Evolutionary conservation across 768 basidiomycete genomes (phyloP).

Genomic region (Tricholoma sp.): DNA sequence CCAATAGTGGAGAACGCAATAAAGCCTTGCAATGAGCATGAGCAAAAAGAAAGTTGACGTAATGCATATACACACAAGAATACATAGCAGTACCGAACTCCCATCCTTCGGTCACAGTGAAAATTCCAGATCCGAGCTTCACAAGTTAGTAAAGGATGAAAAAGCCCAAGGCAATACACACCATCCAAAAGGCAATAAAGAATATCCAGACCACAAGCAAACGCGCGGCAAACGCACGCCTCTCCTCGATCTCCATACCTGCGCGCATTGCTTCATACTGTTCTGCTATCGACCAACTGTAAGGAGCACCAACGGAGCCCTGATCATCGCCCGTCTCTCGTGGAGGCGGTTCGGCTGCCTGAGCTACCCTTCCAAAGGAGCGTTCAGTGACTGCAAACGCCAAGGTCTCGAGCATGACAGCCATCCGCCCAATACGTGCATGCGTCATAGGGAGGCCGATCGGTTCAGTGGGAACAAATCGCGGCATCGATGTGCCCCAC

Average conservation of each 20-base stretch:
- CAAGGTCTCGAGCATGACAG: constrained; percentile 47
- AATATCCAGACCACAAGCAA: constrained; percentile 49
- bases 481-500: background rate
- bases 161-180: constrained; percentile 22
- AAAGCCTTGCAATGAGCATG: constrained; percentile 43
- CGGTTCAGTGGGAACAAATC: constrained; percentile 4
- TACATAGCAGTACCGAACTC: constrained; percentile 57
- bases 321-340: background rate
- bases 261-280: constrained; percentile 28
- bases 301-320: background rate
- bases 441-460: constrained; percentile 40
- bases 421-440: constrained; percentile 54
- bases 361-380: constrained; percentile 9
- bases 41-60: background rate
- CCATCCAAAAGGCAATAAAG: constrained; percentile 79
- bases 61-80: constrained; percentile 49
- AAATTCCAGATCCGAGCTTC: constrained; percentile 65
- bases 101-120: constrained; percentile 68
- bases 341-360: constrained; percentile 1
- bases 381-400: constrained; percentile 33
- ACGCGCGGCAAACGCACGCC: constrained; percentile 52
- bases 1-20: constrained; percentile 72
- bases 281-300: constrained; percentile 11
- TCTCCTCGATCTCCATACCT: constrained; percentile 38
- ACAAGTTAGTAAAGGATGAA: background rate